Base-by-base conservation (phyloP, 768 basidiomycete species). In the Tremella yokohamensis region DNA sequence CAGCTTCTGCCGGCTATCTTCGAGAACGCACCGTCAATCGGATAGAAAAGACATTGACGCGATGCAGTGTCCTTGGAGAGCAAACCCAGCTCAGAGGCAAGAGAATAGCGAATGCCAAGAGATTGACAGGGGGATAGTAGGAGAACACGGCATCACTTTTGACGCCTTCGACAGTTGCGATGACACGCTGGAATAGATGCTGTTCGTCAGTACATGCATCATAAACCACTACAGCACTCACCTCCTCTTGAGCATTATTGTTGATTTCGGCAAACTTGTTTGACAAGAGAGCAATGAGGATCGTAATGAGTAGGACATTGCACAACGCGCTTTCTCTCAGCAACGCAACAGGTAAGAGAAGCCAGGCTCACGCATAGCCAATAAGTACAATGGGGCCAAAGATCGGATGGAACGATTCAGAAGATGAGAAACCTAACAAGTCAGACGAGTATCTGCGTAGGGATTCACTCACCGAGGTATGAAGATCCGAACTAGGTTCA, bases 91-190 rank as follows among this genome's bases (percentile, higher is more conserved):
- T 86, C 22, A 86, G 80, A 12, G 91, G 89, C 72, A 88, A 87
- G 49, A 94, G 81, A 57, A 94, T 79, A 25, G 84, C 56, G 73
- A 91, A 85, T 1, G 92, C 92, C 15, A 71, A 13, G 22, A 78
- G 60, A 57, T 76, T 76, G 61, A 77, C 48, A 7, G 91, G 91
- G 1, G 89, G 89, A 64, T 91, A 88, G 68, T 96, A 94, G 48
- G 87, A 90, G 79, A 93, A 90, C 16, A 96, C 79, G 0, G 88
- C 88, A 72, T 93, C 90, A 1, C 87, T 85, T 72, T 91, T 91
- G 70, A 91, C 87, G 20, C 90, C 89, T 81, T 93, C 88, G 50
- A 94, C 87, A 0, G 91, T 94, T 37, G 84, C 80, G 56, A 96
- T 87, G 7, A 89, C 83, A 65, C 84, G 85, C 76, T 94, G 91